Percentiles rank a stretch among this genome's conserved stretches.
phyloP scores from a whole-genome alignment of 2,329 filamentous ascomycete genomes.

The Penicillium paneum region DNA sequence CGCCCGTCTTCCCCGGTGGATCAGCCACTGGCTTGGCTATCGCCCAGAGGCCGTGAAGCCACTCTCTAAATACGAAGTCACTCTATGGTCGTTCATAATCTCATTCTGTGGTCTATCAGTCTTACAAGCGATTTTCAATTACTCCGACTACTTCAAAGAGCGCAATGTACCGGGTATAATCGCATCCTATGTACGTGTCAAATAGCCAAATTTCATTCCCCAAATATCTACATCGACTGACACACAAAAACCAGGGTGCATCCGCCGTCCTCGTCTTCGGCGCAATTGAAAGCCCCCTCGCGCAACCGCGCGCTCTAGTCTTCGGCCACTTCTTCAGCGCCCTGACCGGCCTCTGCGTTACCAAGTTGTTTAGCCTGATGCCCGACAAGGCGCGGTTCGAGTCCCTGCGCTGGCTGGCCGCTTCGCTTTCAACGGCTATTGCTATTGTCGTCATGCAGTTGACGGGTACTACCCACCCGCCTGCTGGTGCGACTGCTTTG shows the following conservation, averaged over 20 bases:
- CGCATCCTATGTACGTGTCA: slow-evolving; percentile 25
- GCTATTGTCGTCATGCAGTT: slow-evolving; percentile 34
- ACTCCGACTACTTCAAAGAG: slow-evolving; percentile 25
- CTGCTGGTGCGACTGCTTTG: slow-evolving; percentile 35
- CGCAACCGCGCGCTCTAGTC: slow-evolving; percentile 33
- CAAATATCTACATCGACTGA: neutral
- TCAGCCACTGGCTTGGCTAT: slow-evolving; percentile 31
- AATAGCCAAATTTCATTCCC: neutral
- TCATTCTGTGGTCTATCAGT: slow-evolving; percentile 28
- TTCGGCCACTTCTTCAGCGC: slow-evolving; percentile 36
- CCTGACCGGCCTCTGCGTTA: slow-evolving; percentile 30
- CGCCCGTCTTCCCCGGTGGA: slow-evolving; percentile 25
- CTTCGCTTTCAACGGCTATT: slow-evolving; percentile 28
- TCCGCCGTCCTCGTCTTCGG: slow-evolving; percentile 34
- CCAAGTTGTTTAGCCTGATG: slow-evolving; percentile 33
- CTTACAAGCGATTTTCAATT: slow-evolving; percentile 27
- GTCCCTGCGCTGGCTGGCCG: slow-evolving; percentile 32
- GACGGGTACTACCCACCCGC: slow-evolving; percentile 34
- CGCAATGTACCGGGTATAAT: slow-evolving; percentile 28
- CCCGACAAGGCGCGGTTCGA: slow-evolving; percentile 29
- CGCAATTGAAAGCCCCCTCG: slow-evolving; percentile 33
- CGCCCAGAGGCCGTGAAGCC: slow-evolving; percentile 23
- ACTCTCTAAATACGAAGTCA: slow-evolving; percentile 21
- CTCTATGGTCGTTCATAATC: slow-evolving; percentile 28
- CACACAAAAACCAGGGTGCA: slow-evolving; percentile 23